Evolutionary conservation across 2,329 filamentous ascomycete genomes (phyloP).

Genomic region (Aulographum hederae): DNA sequence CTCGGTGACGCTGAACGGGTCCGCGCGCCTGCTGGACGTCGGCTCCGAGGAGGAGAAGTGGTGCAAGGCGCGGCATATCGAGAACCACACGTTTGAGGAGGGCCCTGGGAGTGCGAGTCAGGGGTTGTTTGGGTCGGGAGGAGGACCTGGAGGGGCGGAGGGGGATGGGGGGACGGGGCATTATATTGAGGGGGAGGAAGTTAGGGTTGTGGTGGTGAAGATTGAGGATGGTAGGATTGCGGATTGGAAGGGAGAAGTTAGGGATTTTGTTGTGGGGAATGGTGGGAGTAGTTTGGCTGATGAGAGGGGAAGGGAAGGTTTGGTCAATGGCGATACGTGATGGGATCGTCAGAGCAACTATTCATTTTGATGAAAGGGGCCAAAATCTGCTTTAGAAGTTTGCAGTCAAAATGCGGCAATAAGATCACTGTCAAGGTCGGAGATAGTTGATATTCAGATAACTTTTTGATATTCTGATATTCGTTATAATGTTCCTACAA

Average conservation of each 20-base stretch:
- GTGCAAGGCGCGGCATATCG: conserved; percentile 68
- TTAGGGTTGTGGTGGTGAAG: conserved; percentile 70
- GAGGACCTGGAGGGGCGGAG: conserved; percentile 12
- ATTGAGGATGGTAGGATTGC: conserved; percentile 75
- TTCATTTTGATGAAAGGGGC: too few relatives aligned
- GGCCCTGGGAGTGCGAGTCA: conserved; percentile 12
- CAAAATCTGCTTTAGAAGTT: too few relatives aligned
- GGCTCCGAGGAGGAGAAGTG: conserved; percentile 71
- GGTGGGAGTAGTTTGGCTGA: too few relatives aligned
- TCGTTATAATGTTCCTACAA: too few relatives aligned
- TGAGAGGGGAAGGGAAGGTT: too few relatives aligned
- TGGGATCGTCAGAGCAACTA: too few relatives aligned
- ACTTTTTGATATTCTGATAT: too few relatives aligned
- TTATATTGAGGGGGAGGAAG: conserved; percentile 66
- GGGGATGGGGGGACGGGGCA: conserved; percentile 35
- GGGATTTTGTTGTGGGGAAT: conserved; percentile 44
- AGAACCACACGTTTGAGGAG: conserved; percentile 67
- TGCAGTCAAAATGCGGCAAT: too few relatives aligned
- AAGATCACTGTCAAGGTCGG: too few relatives aligned
- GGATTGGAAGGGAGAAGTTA: conserved; percentile 87
- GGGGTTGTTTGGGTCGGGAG: conserved; percentile 15
- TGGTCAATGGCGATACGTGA: neutral
- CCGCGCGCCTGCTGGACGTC: conserved; percentile 50
- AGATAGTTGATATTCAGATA: too few relatives aligned
- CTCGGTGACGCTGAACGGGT: conserved; percentile 84